A percentile compares a stretch with the other conserved stretches of the same genome.
Evolutionary conservation across 805 yeast species (phyloP).

Genomic region (Nakazawaea wyomingensis): DNA sequence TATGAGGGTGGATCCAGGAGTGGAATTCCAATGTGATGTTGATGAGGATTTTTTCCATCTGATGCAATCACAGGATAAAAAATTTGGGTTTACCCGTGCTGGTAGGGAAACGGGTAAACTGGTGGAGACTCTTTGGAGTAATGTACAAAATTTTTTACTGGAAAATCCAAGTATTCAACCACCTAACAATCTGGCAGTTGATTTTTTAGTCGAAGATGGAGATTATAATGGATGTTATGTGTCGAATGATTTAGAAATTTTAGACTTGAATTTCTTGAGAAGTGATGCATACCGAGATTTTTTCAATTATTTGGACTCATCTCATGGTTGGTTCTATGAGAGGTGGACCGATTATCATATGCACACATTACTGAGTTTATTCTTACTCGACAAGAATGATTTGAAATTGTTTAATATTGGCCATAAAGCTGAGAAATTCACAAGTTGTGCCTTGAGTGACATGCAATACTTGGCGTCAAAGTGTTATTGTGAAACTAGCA

Average conservation of each 20-base stretch:
- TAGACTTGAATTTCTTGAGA: slow-evolving; percentile 44
- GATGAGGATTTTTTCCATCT: slow-evolving; percentile 46
- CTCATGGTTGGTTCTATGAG: slow-evolving; percentile 53
- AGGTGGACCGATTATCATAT: slow-evolving; percentile 56
- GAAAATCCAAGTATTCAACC: slow-evolving; percentile 33
- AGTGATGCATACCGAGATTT: slow-evolving; percentile 38
- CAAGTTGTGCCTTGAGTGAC: slow-evolving; percentile 18
- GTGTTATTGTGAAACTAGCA: slow-evolving; percentile 22
- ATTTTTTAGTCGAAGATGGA: slow-evolving; percentile 32
- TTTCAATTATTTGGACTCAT: slow-evolving; percentile 39
- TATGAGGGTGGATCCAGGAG: slow-evolving; percentile 55
- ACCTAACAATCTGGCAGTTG: no score
- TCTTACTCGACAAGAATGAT: slow-evolving; percentile 38
- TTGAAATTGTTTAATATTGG: slow-evolving; percentile 47
- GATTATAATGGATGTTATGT: slow-evolving; percentile 48
- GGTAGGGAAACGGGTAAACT: background rate
- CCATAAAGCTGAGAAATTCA: slow-evolving; percentile 18
- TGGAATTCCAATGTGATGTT: slow-evolving; percentile 49
- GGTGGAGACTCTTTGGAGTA: slow-evolving; percentile 31
- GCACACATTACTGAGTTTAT: slow-evolving; percentile 35
- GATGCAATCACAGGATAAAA: slow-evolving; percentile 32
- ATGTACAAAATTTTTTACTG: slow-evolving; percentile 37
- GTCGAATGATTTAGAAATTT: slow-evolving; percentile 58
- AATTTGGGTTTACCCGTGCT: slow-evolving; percentile 36
- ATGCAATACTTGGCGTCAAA: slow-evolving; percentile 13